These are phyloP conservation scores for Monilinia fructicola DNA, from an alignment of 2,329 filamentous ascomycete genomes.

Conservation along the genomic window DNA sequence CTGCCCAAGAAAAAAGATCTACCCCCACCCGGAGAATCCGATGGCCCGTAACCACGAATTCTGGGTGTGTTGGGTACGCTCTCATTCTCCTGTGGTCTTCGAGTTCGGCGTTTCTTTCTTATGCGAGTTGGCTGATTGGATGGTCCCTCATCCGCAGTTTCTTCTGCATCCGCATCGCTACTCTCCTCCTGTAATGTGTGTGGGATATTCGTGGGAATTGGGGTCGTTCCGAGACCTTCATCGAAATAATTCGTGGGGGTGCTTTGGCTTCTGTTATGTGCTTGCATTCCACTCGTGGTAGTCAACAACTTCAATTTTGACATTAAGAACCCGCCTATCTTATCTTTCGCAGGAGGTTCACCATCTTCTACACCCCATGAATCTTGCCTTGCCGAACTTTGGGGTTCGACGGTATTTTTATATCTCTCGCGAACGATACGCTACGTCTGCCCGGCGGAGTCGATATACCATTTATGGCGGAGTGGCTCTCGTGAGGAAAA, in stretches of 20 bases:
- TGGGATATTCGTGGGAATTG: conserved; percentile 52
- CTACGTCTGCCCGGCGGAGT: conserved; percentile 54
- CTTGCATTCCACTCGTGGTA: conserved; percentile 46
- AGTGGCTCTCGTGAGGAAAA: conserved; percentile 18
- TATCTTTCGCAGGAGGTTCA: conserved; percentile 59
- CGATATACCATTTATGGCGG: conserved; percentile 32
- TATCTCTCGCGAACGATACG: conserved; percentile 70
- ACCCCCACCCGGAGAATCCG: conserved; percentile 36
- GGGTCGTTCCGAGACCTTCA: conserved; percentile 43
- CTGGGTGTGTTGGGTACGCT: conserved; percentile 64
- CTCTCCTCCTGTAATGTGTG: conserved; percentile 57
- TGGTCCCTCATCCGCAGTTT: conserved; percentile 76
- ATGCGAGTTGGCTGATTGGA: conserved; percentile 49
- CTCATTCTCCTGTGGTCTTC: conserved; percentile 54
- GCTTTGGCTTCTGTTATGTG: conserved; percentile 48
- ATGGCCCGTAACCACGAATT: conserved; percentile 35
- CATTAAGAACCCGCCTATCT: conserved; percentile 67
- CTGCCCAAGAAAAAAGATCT: conserved; percentile 53
- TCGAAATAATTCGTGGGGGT: conserved; percentile 39
- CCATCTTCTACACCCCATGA: conserved; percentile 60
- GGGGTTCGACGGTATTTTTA: conserved; percentile 44
- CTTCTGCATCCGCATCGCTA: conserved; percentile 81
- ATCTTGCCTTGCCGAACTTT: conserved; percentile 57
- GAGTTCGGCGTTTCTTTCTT: conserved; percentile 64
- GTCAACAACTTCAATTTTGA: conserved; percentile 76